Evolutionary conservation across 768 basidiomycete species (phyloP).

Genomic region (Amanita phalloides): DNA sequence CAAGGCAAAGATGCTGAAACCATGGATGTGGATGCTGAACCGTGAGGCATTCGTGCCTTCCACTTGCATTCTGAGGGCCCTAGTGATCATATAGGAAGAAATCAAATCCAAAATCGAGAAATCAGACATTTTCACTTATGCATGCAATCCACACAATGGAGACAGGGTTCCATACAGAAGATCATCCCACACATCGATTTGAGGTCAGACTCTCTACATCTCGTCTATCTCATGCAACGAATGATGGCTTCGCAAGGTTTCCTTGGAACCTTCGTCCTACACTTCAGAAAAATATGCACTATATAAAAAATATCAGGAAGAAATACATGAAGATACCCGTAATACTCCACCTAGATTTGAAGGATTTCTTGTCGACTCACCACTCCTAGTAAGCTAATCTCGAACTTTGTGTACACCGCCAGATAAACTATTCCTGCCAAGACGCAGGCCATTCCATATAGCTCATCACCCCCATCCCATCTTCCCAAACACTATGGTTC

Average conservation of each 20-base stretch:
- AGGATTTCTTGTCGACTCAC: slow-evolving; percentile 72
- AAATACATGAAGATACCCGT: slow-evolving; percentile 63
- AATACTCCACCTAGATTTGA: slow-evolving; percentile 44
- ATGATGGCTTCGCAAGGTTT: slow-evolving; percentile 37
- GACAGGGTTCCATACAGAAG: slow-evolving; percentile 17
- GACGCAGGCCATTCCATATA: slow-evolving; percentile 54
- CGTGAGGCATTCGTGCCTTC: slow-evolving; percentile 6
- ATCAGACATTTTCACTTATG: slow-evolving; percentile 29
- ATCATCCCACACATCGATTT: slow-evolving; percentile 38
- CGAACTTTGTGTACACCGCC: not conserved
- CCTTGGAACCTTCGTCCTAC: slow-evolving; percentile 65
- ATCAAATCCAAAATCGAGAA: slow-evolving; percentile 13
- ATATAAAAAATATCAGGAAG: slow-evolving; percentile 65
- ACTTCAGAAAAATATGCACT: slow-evolving; percentile 75
- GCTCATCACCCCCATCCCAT: slow-evolving; percentile 32
- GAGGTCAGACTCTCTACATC: slow-evolving; percentile 30
- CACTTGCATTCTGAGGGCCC: not conserved
- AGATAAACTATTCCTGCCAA: slow-evolving; percentile 14
- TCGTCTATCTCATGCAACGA: not conserved
- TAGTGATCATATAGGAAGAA: slow-evolving; percentile 5
- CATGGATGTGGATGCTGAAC: slow-evolving; percentile 16
- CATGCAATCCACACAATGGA: slow-evolving; percentile 51
- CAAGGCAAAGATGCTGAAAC: slow-evolving; percentile 26
- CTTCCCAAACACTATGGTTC: slow-evolving; percentile 82
- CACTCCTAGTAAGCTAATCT: slow-evolving; percentile 45